These are phyloP conservation scores for Fusarium proliferatum DNA, from an alignment of 2,329 filamentous ascomycete species.

Conservation along the genomic window DNA sequence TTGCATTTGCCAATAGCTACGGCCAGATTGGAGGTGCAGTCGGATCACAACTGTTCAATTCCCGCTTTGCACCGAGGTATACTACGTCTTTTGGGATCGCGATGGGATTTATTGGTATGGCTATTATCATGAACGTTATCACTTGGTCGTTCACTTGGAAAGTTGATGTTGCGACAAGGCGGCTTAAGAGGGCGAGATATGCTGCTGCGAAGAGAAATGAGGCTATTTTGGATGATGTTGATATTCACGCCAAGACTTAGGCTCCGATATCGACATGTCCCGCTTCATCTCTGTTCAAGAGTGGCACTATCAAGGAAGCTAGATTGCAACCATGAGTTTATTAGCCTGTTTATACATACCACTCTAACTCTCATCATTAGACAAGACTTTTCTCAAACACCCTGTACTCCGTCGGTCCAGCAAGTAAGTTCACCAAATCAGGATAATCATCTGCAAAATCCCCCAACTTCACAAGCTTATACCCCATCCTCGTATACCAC, in stretches of 20 bases:
- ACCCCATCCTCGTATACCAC: constrained; percentile 48
- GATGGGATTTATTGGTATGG: not conserved
- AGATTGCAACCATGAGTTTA: not conserved
- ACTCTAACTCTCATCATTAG: rapidly evolving
- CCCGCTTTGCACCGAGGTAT: not conserved
- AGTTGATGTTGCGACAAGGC: not conserved
- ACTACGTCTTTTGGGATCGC: not conserved
- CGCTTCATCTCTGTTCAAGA: no score
- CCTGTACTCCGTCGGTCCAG: constrained; percentile 44
- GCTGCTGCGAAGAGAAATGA: not conserved
- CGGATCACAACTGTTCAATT: not conserved
- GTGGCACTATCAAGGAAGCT: no score
- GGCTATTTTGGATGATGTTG: not conserved
- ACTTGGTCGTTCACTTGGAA: not conserved
- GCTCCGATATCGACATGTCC: rapidly evolving
- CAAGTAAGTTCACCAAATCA: constrained; percentile 38
- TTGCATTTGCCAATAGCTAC: not conserved
- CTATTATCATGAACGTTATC: not conserved
- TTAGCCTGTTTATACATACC: rapidly evolving
- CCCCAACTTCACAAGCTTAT: constrained; percentile 42
- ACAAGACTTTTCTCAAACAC: constrained; percentile 45
- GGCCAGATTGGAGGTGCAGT: not conserved
- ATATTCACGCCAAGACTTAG: not conserved
- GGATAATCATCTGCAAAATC: constrained; percentile 46
- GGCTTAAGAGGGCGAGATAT: not conserved